Conservation (phyloP, 75 land plant genomes). For the Picea sitchensis region DNA sequence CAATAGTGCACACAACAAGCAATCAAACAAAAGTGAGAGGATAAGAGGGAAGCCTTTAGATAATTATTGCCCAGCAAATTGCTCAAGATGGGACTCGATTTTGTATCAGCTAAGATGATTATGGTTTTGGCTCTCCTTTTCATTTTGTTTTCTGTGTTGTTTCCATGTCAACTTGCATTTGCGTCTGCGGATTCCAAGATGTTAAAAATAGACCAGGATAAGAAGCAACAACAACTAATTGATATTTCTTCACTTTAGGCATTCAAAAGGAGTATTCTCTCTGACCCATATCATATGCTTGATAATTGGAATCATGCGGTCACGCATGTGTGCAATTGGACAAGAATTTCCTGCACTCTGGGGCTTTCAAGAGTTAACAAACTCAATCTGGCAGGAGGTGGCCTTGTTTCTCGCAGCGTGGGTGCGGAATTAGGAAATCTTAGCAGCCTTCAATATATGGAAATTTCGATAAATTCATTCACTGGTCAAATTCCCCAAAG, state of each 20-base stretch:
- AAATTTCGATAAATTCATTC: constrained; percentile 11
- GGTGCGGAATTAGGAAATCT: constrained; percentile 18
- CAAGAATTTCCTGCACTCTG: neutral
- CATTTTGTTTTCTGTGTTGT: no score
- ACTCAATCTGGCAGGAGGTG: neutral
- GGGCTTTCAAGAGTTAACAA: neutral
- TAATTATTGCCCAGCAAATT: no score
- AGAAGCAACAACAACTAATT: no score
- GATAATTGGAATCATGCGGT: neutral
- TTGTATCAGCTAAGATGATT: no score
- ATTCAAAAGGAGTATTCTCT: neutral
- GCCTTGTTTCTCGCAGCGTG: neutral
- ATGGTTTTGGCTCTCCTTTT: no score
- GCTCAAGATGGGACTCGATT: no score
- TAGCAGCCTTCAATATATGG: constrained; percentile 9
- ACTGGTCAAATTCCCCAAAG: constrained; percentile 38
- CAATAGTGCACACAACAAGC: no score
- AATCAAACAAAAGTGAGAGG: no score
- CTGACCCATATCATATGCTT: neutral
- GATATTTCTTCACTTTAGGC: neutral
- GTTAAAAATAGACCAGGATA: no score
- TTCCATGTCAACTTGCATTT: no score
- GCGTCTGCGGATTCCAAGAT: no score
- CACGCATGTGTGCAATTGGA: neutral
- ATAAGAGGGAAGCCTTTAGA: no score